A percentile compares a stretch with the other conserved stretches of the same genome.
Evolutionary conservation across 345 rosid genomes (phyloP).

Genomic region (Camelina neglecta): DNA sequence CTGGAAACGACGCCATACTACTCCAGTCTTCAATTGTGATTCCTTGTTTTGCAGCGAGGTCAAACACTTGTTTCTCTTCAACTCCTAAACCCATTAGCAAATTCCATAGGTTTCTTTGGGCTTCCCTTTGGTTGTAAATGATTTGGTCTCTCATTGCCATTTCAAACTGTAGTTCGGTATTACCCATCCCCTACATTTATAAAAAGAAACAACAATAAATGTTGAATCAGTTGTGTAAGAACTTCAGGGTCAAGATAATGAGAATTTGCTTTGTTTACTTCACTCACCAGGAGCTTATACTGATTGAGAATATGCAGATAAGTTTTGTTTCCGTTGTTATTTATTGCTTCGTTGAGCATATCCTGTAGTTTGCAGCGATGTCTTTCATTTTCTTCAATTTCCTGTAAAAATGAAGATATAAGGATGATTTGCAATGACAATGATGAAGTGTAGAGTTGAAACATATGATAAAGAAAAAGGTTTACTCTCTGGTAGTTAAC

Average conservation of each 20-base stretch:
- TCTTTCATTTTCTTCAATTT: constrained; percentile 83
- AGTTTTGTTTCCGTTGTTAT: constrained; percentile 77
- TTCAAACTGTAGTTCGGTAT: constrained; percentile 92
- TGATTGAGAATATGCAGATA: constrained; percentile 87
- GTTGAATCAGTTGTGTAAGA: constrained; percentile 11
- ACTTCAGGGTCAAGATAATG: constrained; percentile 7
- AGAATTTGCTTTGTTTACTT: constrained; percentile 7
- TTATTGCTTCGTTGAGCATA: constrained; percentile 87
- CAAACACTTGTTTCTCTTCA: constrained; percentile 71
- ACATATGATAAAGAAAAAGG: constrained; percentile 14
- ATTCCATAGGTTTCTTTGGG: constrained; percentile 82
- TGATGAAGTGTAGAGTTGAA: constrained; percentile 9
- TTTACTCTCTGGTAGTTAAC: constrained; percentile 76
- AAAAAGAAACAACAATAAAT: constrained; percentile 35
- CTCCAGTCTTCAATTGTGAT: constrained; percentile 79
- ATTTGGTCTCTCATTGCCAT: constrained; percentile 97
- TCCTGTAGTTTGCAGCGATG: constrained; percentile 77
- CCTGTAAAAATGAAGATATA: constrained; percentile 54
- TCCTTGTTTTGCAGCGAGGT: constrained; percentile 81
- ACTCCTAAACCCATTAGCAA: constrained; percentile 79
- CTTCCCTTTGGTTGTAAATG: constrained; percentile 87
- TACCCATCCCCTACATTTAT: constrained; percentile 77
- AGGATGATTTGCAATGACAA: constrained; percentile 18
- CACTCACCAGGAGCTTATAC: constrained; percentile 90
- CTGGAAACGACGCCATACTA: constrained; percentile 50